A percentile compares a stretch with the other conserved stretches of the same genome.
These are phyloP conservation scores for Eimeria zaria DNA, from an alignment of 169 alveolate genomes.

Conservation along the genomic window DNA sequence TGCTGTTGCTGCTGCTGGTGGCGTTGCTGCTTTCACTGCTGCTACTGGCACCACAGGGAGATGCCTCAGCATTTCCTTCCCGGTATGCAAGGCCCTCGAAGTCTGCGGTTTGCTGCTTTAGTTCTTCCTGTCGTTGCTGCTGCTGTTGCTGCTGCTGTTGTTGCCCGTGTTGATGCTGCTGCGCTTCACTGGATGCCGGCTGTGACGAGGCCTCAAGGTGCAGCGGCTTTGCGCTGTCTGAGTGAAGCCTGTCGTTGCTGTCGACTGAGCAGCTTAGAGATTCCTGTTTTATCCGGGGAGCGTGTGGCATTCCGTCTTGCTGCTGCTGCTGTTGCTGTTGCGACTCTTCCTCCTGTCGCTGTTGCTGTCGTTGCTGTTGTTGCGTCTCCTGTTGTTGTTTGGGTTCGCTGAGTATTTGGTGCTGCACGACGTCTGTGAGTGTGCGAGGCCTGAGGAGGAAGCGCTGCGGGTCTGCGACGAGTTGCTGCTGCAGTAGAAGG, in stretches of 20 bases:
- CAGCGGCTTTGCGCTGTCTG: not conserved
- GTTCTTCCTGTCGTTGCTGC: not conserved
- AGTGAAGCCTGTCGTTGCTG: not conserved
- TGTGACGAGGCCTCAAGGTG: not conserved
- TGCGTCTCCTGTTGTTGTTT: not conserved
- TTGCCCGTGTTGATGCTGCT: too few species aligned
- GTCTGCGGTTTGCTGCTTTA: not conserved
- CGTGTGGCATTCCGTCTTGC: not conserved
- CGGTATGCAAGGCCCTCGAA: not conserved
- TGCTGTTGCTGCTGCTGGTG: not conserved
- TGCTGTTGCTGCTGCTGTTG: not conserved
- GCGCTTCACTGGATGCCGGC: not conserved
- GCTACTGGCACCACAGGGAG: too few species aligned
- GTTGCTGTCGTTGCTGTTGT: too few species aligned
- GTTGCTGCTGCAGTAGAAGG: slow-evolving; percentile 42
- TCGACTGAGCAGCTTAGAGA: not conserved
- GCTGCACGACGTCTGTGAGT: slow-evolving; percentile 72
- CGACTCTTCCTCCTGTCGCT: too few species aligned
- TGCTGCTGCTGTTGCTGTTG: not conserved
- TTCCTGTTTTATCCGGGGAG: not conserved
- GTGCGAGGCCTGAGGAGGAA: slow-evolving; percentile 65
- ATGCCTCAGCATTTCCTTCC: too few species aligned
- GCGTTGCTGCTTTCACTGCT: not conserved
- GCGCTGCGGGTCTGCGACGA: slow-evolving; percentile 46
- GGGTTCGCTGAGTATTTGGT: not conserved